Evolutionary conservation across 805 yeast species (phyloP).

Genomic region (Myxozyma monticola): DNA sequence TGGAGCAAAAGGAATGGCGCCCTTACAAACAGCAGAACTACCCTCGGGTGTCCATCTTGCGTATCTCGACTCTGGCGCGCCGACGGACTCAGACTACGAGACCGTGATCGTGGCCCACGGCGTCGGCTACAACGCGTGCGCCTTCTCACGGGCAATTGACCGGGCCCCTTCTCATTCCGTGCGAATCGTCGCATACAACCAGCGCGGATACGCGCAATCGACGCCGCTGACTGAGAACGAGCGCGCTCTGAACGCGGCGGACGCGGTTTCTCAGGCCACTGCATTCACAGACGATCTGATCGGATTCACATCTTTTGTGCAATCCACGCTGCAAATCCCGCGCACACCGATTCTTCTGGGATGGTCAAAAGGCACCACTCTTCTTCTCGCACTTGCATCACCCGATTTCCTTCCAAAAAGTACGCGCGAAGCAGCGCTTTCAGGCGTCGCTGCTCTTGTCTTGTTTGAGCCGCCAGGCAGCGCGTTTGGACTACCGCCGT

Average conservation of each 20-base stretch:
- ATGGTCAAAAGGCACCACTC: conserved; percentile 13
- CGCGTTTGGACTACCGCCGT: conserved; percentile 9
- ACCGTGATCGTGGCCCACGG: conserved; percentile 10
- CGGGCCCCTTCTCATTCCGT: background rate
- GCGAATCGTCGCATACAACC: conserved; percentile 9
- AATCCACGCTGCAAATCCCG: background rate
- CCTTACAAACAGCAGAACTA: background rate
- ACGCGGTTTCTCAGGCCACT: background rate
- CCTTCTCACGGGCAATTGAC: background rate
- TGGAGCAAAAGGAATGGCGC: no score
- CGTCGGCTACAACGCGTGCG: conserved; percentile 4
- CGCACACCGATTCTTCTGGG: conserved; percentile 6
- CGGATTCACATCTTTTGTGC: background rate
- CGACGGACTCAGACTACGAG: background rate
- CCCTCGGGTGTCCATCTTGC: conserved; percentile 3
- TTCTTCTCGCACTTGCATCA: conserved; percentile 3
- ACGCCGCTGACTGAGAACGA: background rate
- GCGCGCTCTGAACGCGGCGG: background rate
- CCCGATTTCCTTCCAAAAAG: conserved; percentile 4
- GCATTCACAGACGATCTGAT: conserved; percentile 3
- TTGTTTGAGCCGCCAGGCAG: conserved; percentile 15
- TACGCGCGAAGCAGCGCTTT: background rate
- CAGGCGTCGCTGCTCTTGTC: background rate
- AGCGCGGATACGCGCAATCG: conserved; percentile 10
- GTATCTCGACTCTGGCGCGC: conserved; percentile 8